A percentile compares a stretch with the other conserved stretches of the same genome.
Conservation (phyloP, 73 alveolate species). For the Tetrahymena malaccensis region DNA sequence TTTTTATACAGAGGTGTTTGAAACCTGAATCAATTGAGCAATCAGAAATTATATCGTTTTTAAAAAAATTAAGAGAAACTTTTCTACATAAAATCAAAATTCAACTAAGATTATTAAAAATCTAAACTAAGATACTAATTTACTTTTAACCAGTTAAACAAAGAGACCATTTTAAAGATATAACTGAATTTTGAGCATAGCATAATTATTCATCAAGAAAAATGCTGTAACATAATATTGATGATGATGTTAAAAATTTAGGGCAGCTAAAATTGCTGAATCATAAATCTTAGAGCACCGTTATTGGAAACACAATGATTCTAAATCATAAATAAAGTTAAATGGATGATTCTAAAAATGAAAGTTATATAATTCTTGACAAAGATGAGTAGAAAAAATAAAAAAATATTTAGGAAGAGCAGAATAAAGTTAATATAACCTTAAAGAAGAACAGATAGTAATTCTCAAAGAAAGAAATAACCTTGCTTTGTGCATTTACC, state of each 20-base stretch:
- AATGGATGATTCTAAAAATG: neutral
- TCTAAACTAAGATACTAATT: neutral
- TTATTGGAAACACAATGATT: neutral
- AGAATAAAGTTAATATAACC: neutral
- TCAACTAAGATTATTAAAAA: neutral
- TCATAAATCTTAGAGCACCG: neutral
- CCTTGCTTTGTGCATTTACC: neutral
- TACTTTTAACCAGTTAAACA: neutral
- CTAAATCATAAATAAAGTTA: neutral
- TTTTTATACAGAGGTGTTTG: too few relatives aligned
- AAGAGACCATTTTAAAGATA: too few relatives aligned
- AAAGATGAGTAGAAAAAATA: neutral
- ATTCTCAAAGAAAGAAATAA: neutral
- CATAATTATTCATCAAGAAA: neutral
- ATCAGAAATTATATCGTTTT: neutral
- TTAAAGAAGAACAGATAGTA: neutral
- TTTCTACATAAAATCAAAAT: neutral
- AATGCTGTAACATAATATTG: neutral
- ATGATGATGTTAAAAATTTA: neutral
- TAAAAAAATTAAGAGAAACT: neutral
- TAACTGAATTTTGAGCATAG: neutral
- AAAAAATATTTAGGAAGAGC: neutral
- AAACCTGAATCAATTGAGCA: too few relatives aligned
- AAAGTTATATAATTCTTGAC: neutral
- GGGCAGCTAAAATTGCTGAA: neutral